These are phyloP conservation scores for Candida ipomoeae DNA, from an alignment of 805 yeast species.

Conservation along the genomic window DNA sequence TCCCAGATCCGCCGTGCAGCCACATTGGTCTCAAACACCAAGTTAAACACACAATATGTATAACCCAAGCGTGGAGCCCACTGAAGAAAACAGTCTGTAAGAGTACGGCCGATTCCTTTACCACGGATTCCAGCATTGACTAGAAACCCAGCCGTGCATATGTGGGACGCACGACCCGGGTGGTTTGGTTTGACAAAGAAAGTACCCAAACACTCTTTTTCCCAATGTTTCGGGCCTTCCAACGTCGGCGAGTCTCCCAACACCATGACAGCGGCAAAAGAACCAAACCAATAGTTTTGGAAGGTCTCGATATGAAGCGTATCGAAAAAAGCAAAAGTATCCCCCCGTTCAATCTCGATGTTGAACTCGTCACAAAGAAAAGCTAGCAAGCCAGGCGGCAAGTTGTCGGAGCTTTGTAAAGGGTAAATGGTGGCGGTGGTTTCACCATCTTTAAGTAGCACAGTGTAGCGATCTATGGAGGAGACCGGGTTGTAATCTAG, in stretches of 20 bases:
- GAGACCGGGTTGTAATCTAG: constrained; percentile 34
- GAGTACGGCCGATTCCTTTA: constrained; percentile 82
- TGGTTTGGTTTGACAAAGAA: constrained; percentile 82
- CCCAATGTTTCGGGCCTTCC: constrained; percentile 70
- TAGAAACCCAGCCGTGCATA: constrained; percentile 83
- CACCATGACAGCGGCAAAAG: constrained; percentile 72
- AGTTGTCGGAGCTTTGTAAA: constrained; percentile 55
- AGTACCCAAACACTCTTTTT: constrained; percentile 85
- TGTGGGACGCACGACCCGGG: constrained; percentile 90
- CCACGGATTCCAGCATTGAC: constrained; percentile 93
- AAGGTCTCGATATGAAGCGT: constrained; percentile 72
- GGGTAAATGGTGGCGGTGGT: constrained; percentile 94
- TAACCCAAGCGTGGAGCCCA: constrained; percentile 93
- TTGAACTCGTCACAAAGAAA: constrained; percentile 90
- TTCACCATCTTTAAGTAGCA: constrained; percentile 78
- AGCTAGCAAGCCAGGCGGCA: constrained; percentile 75
- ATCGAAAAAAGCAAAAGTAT: constrained; percentile 82
- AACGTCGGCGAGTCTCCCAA: constrained; percentile 63
- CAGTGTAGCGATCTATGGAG: constrained; percentile 62
- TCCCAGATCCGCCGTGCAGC: constrained; percentile 80
- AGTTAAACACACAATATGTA: constrained; percentile 75
- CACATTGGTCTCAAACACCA: constrained; percentile 84
- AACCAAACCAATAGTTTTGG: constrained; percentile 81
- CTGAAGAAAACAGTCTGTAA: constrained; percentile 77
- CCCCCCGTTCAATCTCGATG: constrained; percentile 87